phyloP scores from a whole-genome alignment of 2,329 filamentous ascomycete genomes.

The Aspergillus arachidicola region DNA sequence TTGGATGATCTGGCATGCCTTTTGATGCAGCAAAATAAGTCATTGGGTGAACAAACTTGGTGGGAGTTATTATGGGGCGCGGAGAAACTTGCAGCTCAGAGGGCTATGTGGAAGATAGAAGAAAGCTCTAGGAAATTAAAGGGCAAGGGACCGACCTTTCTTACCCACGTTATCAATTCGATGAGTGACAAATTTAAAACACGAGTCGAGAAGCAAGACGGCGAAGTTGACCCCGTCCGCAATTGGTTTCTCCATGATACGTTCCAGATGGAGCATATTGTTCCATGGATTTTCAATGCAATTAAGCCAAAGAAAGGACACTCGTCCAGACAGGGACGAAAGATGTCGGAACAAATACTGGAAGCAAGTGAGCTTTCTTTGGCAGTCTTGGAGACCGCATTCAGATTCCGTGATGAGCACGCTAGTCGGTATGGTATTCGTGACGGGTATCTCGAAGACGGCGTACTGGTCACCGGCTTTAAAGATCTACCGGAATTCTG shows the following conservation, averaged over 20 bases:
- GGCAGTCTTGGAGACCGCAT: conserved; percentile 64
- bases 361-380: conserved; percentile 78
- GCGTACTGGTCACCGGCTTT: conserved; percentile 66
- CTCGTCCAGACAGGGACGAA: conserved; percentile 54
- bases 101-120: conserved; percentile 77
- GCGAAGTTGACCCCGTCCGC: conserved; percentile 78
- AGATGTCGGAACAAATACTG: conserved; percentile 50
- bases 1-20: conserved; percentile 74
- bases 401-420: conserved; percentile 72
- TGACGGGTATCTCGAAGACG: conserved; percentile 65
- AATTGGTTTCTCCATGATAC: conserved; percentile 84
- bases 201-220: conserved; percentile 62
- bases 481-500: conserved; percentile 76
- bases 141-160: conserved; percentile 67
- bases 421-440: conserved; percentile 72
- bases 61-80: conserved; percentile 88
- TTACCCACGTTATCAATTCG: conserved; percentile 73
- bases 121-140: conserved; percentile 66
- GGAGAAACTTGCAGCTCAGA: conserved; percentile 83
- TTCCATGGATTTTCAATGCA: conserved; percentile 77
- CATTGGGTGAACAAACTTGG: conserved; percentile 67
- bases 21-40: conserved; percentile 63
- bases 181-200: conserved; percentile 78
- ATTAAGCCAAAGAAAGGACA: conserved; percentile 73
- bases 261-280: conserved; percentile 69